A percentile compares a stretch with the other conserved stretches of the same genome.
phyloP scores from a whole-genome alignment of 805 yeast species.

The Pichia membranifaciens region DNA sequence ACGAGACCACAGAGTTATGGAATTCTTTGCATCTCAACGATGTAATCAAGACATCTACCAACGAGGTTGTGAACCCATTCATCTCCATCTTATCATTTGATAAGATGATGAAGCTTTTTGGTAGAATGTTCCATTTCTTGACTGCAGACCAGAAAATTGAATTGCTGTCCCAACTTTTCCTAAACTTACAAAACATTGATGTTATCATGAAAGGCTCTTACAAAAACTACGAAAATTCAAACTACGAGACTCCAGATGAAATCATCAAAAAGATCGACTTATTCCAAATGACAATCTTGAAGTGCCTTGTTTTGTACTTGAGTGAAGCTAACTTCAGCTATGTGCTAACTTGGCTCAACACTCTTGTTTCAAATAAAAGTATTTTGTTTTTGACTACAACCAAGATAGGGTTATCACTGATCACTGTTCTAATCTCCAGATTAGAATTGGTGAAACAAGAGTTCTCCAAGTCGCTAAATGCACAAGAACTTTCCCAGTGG shows the following conservation, averaged over 20 bases:
- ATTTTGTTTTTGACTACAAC: slow-evolving; percentile 62
- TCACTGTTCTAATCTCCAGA: slow-evolving; percentile 86
- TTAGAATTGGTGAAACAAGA: slow-evolving; percentile 91
- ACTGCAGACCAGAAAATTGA: slow-evolving; percentile 70
- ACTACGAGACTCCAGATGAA: slow-evolving; percentile 47
- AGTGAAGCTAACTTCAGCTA: slow-evolving; percentile 77
- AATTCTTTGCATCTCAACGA: slow-evolving; percentile 70
- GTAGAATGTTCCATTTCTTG: slow-evolving; percentile 81
- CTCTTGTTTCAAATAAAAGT: slow-evolving; percentile 64
- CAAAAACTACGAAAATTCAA: slow-evolving; percentile 44
- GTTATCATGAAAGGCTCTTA: slow-evolving; percentile 77
- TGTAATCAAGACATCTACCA: slow-evolving; percentile 40
- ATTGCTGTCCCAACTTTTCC: slow-evolving; percentile 69
- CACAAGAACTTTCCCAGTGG: slow-evolving; percentile 65
- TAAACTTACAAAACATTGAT: slow-evolving; percentile 71
- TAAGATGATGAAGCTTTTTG: slow-evolving; percentile 84
- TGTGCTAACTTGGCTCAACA: slow-evolving; percentile 68
- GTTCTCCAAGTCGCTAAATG: slow-evolving; percentile 41
- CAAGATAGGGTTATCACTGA: slow-evolving; percentile 77
- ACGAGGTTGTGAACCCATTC: slow-evolving; percentile 70
- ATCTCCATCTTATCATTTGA: slow-evolving; percentile 76
- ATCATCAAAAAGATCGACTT: slow-evolving; percentile 60
- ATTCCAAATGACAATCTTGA: slow-evolving; percentile 75
- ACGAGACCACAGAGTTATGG: slow-evolving; percentile 57
- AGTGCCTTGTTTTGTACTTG: slow-evolving; percentile 75